Evolutionary conservation across 139 green algal genomes (phyloP).

Genomic region (Micractinium conductrix): DNA sequence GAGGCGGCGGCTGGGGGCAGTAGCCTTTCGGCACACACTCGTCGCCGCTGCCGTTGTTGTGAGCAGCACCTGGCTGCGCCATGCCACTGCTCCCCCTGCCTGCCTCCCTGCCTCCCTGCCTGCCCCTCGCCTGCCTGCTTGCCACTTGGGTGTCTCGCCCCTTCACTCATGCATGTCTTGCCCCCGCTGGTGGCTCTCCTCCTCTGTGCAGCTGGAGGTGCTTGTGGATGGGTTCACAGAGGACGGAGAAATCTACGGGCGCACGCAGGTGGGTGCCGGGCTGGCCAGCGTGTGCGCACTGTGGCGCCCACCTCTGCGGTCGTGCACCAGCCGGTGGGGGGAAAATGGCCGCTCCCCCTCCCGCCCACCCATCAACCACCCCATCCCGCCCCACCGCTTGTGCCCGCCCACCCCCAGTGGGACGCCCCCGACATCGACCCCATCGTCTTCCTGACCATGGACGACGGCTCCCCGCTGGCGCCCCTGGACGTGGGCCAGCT

Average conservation of each 20-base stretch:
- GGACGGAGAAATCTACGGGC: constrained; percentile 77
- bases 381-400: no score
- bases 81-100: background rate
- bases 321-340: no score
- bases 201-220: constrained; percentile 61
- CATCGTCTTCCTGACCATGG: constrained; percentile 75
- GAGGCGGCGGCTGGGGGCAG: no score
- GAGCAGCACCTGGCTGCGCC: background rate
- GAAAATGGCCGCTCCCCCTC: no score
- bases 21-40: no score
- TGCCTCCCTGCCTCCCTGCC: background rate
- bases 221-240: constrained; percentile 78
- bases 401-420: constrained; percentile 31
- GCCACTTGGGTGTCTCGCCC: background rate
- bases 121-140: background rate
- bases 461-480: constrained; percentile 24
- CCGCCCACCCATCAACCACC: no score
- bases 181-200: background rate
- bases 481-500: constrained; percentile 72
- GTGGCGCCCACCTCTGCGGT: no score
- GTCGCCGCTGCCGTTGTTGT: no score
- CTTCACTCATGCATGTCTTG: background rate
- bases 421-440: constrained; percentile 81
- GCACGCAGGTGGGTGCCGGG: constrained; percentile 44
- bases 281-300: no score